phyloP scores from a whole-genome alignment of 805 yeast species.

The Wickerhamiella occidentalis region DNA sequence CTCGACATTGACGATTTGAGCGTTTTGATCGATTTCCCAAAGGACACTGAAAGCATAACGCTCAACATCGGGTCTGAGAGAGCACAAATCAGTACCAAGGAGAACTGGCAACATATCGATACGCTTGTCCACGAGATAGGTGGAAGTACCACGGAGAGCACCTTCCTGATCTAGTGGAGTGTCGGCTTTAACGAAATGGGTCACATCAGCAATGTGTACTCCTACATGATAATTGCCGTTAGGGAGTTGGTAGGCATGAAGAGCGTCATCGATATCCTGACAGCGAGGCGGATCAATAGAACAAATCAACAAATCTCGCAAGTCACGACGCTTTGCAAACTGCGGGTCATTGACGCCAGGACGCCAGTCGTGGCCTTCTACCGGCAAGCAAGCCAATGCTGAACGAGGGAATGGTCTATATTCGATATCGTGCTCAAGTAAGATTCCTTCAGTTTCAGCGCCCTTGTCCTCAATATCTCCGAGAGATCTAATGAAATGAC shows the following conservation, averaged over 20 bases:
- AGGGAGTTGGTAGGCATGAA: slow-evolving; percentile 72
- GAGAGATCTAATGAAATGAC: slow-evolving; percentile 80
- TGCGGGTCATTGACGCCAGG: slow-evolving; percentile 52
- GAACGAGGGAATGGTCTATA: slow-evolving; percentile 89
- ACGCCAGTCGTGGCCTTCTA: slow-evolving; percentile 87
- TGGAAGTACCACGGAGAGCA: slow-evolving; percentile 94
- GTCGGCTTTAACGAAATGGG: slow-evolving; percentile 88
- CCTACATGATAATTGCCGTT: slow-evolving; percentile 97
- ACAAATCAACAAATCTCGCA: slow-evolving; percentile 81
- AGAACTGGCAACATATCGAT: slow-evolving; percentile 96
- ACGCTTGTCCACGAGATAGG: slow-evolving; percentile 92
- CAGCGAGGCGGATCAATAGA: slow-evolving; percentile 97
- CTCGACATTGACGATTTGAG: slow-evolving; percentile 65
- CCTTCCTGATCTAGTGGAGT: slow-evolving; percentile 92
- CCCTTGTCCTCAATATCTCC: slow-evolving; percentile 86
- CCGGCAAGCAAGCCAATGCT: slow-evolving; percentile 83
- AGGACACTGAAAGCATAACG: slow-evolving; percentile 90
- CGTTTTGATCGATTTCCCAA: slow-evolving; percentile 87
- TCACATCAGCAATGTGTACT: slow-evolving; percentile 97
- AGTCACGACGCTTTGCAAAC: slow-evolving; percentile 56
- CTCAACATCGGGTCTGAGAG: slow-evolving; percentile 88
- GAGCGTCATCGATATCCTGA: slow-evolving; percentile 97
- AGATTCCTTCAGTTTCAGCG: slow-evolving; percentile 91
- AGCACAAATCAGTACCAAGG: slow-evolving; percentile 90
- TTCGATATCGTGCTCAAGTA: slow-evolving; percentile 92